Evolutionary conservation across 2,329 filamentous ascomycete species (phyloP).

Genomic region (Trichoderma gracile): DNA sequence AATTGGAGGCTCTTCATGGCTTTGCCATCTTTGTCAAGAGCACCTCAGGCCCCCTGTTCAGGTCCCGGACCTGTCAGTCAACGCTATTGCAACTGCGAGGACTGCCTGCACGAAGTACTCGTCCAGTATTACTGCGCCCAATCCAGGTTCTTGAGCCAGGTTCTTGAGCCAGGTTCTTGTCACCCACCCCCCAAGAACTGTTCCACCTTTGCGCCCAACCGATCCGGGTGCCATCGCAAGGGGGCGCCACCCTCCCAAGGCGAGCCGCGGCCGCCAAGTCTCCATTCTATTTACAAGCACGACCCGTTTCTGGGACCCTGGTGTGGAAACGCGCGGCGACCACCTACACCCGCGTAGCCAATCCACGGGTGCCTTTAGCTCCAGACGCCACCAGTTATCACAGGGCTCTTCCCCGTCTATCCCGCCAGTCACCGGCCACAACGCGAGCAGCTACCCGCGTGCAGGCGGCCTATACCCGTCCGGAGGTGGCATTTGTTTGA

Average conservation of each 20-base stretch:
- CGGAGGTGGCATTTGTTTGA: background rate
- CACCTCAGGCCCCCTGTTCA: conserved; percentile 1
- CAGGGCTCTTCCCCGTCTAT: conserved; percentile 18
- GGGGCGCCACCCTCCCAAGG: conserved; percentile 20
- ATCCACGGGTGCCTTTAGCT: conserved; percentile 5
- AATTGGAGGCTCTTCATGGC: too few species aligned
- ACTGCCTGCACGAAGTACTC: too few species aligned
- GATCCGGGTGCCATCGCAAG: conserved; percentile 20
- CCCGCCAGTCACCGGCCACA: conserved; percentile 21
- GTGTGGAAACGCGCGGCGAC: conserved; percentile 18
- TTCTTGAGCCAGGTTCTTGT: background rate
- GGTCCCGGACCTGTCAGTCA: background rate
- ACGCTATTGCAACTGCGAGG: too few species aligned
- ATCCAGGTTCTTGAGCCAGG: background rate
- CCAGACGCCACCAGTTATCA: conserved; percentile 17
- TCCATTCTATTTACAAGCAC: conserved; percentile 8
- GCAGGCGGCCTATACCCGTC: conserved; percentile 8
- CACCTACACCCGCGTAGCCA: background rate
- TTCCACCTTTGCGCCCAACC: conserved; percentile 19
- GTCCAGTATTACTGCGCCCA: too few species aligned
- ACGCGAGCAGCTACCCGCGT: conserved; percentile 20
- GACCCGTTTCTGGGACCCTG: conserved; percentile 12
- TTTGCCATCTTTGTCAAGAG: background rate
- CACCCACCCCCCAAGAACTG: conserved; percentile 5
- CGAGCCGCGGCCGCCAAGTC: conserved; percentile 22